These are phyloP conservation scores for Leccinum barrowsii DNA, from an alignment of 768 basidiomycete genomes.

Conservation along the genomic window DNA sequence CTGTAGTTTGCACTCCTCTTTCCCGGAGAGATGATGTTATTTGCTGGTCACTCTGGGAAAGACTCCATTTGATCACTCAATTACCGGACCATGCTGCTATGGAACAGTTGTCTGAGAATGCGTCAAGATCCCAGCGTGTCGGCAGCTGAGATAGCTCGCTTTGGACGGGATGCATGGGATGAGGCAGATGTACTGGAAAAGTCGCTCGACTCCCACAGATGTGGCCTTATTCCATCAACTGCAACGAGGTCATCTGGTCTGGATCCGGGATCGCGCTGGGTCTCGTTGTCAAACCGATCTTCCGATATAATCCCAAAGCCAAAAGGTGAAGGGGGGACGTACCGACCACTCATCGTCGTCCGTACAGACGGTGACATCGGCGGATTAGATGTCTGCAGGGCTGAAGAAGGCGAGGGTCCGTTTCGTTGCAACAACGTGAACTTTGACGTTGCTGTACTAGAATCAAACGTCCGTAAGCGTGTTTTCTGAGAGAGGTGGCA, in stretches of 20 bases:
- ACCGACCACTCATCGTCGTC: background rate
- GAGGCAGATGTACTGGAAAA: conserved; percentile 66
- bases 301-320: conserved; percentile 27
- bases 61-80: conserved; percentile 75
- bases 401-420: conserved; percentile 76
- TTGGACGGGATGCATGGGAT: conserved; percentile 65
- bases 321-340: background rate
- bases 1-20: conserved; percentile 68
- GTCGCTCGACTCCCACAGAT: conserved; percentile 60
- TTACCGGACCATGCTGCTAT: conserved; percentile 47
- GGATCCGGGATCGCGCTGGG: conserved; percentile 21
- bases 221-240: conserved; percentile 29
- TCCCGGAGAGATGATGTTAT: conserved; percentile 59
- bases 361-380: background rate
- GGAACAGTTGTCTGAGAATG: conserved; percentile 70
- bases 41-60: conserved; percentile 41
- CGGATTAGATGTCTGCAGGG: conserved; percentile 32
- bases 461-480: background rate
- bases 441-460: conserved; percentile 70
- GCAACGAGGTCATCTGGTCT: conserved; percentile 22
- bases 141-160: conserved; percentile 54
- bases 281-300: conserved; percentile 22
- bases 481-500: background rate
- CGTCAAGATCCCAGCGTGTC: conserved; percentile 39
- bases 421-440: conserved; percentile 84